Evolutionary conservation across 306 rosid genomes (phyloP), one percentile per base, ranked within the genome.

Genomic region (Hippophae gyantsensis): DNA sequence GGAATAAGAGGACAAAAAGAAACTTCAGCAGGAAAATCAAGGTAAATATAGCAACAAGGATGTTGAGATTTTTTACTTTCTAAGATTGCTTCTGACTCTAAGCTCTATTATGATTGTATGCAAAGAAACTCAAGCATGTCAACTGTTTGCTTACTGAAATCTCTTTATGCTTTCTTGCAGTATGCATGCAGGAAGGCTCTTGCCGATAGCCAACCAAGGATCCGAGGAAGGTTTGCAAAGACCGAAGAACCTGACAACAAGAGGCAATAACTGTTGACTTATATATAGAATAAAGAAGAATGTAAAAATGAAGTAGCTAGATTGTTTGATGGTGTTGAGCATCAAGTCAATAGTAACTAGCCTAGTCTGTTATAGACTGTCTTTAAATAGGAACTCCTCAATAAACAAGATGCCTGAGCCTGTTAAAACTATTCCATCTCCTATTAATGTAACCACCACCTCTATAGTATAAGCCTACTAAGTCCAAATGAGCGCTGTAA

Each of bases 131-230:
- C 23, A 18, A 18, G 23, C 38, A 32, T 32, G 38, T 32, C 3
- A 32, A 32, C 69, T 44, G 42, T 42, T 58, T 46, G 57, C 38
- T 48, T 14, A 60, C 40, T 18, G 14, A 32, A 42, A 49, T 26
- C 58, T 69, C 32, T 64, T 64, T 13, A 54, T 66, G 42, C 56
- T 40, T 43, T 45, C 4, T 62, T 68, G 13, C 84, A 93, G 99
- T 93, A 93, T 56, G 99, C 99, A 27, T 93, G 99, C 80, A 86
- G 99, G 77, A 93, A 93, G 89, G 99, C 99, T 61, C 89, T 93
- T 57, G 99, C 99, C 11, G 99, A 93, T 76, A 93, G 87, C 70
- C 99, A 93, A 60, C 99, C 97, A 11, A 80, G 99, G 81, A 80
- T 93, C 73, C 95, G 99, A 0, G 99, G 99, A 79, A 82, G 99